These are phyloP conservation scores for Gymnopus androsaceus DNA, from an alignment of 1,284 basidiomycete species.

Conservation along the genomic window DNA sequence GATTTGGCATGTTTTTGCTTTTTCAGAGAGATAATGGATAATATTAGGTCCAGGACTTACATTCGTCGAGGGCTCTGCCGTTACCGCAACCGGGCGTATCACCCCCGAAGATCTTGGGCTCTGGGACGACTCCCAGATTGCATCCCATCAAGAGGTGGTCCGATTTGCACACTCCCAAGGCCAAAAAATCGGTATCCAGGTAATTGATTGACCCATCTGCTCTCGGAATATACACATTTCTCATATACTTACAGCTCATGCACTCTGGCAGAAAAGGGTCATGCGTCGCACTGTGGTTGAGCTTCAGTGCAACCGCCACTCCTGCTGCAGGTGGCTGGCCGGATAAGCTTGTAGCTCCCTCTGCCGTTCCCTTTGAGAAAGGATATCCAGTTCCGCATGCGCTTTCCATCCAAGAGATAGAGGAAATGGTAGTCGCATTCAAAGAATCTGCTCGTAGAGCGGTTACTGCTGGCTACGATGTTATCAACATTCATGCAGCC, in stretches of 20 bases:
- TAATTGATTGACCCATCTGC: constrained; percentile 53
- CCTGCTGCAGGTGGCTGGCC: constrained; percentile 71
- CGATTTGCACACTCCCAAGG: constrained; percentile 76
- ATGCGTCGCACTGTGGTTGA: constrained; percentile 60
- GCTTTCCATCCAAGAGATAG: constrained; percentile 51
- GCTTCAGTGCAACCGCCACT: constrained; percentile 35
- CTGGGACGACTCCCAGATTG: constrained; percentile 78
- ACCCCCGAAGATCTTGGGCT: constrained; percentile 59
- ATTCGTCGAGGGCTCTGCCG: constrained; percentile 62
- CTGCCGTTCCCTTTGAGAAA: constrained; percentile 53
- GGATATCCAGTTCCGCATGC: constrained; percentile 57
- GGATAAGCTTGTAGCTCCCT: constrained; percentile 60
- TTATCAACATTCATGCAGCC: constrained; percentile 68
- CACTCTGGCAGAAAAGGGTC: constrained; percentile 69
- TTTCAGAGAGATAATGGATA: constrained; percentile 20
- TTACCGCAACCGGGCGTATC: constrained; percentile 61
- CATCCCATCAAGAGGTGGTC: constrained; percentile 67
- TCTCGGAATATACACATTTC: constrained; percentile 65
- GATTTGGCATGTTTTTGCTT: constrained; percentile 50
- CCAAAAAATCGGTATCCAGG: constrained; percentile 75
- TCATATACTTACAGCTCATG: constrained; percentile 24
- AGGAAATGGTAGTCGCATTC: constrained; percentile 60
- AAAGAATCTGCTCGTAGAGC: constrained; percentile 56
- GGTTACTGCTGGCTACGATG: constrained; percentile 61
- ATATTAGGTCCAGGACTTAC: constrained; percentile 49